phyloP scores from a whole-genome alignment of 1,284 basidiomycete genomes.

The Fomitopsis pinicola region DNA sequence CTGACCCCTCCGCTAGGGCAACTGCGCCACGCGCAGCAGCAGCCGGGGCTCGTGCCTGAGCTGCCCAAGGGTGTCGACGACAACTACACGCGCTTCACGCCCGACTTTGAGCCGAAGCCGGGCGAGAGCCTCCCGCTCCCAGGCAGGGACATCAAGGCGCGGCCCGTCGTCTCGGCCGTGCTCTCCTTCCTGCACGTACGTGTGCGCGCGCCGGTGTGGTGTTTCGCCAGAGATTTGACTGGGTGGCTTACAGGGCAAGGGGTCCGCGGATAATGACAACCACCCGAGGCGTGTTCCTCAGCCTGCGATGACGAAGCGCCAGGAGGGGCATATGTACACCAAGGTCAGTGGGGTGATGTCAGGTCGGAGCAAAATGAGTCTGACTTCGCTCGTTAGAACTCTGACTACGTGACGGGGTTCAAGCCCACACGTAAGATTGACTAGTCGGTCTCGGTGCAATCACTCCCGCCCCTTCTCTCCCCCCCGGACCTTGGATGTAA shows the following conservation, averaged over 20 bases:
- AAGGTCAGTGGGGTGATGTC: neutral
- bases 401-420: neutral
- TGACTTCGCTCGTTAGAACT: neutral
- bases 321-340: neutral
- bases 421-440: neutral
- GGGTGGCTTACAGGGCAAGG: neutral
- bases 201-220: neutral
- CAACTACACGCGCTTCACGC: neutral
- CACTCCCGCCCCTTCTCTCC: neutral
- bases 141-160: neutral
- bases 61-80: neutral
- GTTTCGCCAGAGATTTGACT: too few relatives aligned
- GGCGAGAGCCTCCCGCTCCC: neutral
- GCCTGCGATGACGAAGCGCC: neutral
- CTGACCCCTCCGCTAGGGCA: constrained; percentile 9
- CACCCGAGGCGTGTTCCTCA: neutral
- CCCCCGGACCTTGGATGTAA: too few relatives aligned
- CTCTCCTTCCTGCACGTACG: neutral
- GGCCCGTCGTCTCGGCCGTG: neutral
- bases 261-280: neutral
- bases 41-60: neutral
- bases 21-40: constrained; percentile 17
- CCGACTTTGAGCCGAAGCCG: constrained; percentile 1
- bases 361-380: neutral
- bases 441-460: neutral